These are phyloP conservation scores for Naegleria lovaniensis DNA, from an alignment of 208 protist species.

Conservation along the genomic window DNA sequence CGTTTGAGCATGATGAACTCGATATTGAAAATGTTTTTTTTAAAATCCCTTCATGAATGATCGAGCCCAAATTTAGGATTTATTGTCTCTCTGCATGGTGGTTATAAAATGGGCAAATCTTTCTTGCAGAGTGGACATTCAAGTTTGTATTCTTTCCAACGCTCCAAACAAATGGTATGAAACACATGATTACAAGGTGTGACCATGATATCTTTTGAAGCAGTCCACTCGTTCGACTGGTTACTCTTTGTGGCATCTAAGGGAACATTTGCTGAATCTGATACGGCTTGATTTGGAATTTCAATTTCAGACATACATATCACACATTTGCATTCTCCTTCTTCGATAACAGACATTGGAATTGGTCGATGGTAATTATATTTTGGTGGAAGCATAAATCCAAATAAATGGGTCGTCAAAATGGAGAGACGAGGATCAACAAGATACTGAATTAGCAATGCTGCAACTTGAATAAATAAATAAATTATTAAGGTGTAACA, in stretches of 20 bases:
- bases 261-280: neutral
- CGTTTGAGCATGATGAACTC: no score
- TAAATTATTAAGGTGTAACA: neutral
- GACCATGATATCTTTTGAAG: slow-evolving; percentile 39
- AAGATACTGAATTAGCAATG: neutral
- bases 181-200: slow-evolving; percentile 57
- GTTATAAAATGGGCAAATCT: neutral
- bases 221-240: neutral
- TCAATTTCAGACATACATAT: slow-evolving; percentile 19
- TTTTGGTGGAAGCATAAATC: slow-evolving; percentile 45
- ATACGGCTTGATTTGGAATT: neutral
- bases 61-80: neutral
- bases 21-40: no score
- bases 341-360: neutral
- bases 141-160: neutral
- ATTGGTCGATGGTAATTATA: slow-evolving; percentile 51
- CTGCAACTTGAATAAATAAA: neutral
- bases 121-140: slow-evolving; percentile 6
- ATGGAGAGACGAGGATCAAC: neutral
- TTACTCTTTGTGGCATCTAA: neutral
- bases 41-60: no score
- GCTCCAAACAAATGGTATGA: slow-evolving; percentile 44
- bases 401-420: neutral
- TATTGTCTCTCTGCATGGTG: no score
- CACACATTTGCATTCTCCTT: slow-evolving; percentile 1